Base-by-base conservation (phyloP, 768 basidiomycete species). In the Auricularia sp. region DNA sequence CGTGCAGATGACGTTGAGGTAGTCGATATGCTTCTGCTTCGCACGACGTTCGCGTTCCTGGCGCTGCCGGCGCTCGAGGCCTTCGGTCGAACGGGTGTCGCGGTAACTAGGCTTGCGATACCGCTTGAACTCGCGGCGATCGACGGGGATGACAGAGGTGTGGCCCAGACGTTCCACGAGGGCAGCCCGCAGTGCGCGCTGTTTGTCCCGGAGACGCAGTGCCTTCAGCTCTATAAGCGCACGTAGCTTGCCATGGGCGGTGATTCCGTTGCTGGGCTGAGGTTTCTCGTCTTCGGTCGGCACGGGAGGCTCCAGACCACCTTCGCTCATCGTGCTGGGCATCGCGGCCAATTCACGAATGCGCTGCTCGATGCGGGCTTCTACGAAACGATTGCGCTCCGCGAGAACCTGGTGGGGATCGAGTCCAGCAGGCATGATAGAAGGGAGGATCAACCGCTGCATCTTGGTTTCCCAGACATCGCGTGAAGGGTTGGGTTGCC, bases 11-110 rank as follows among this genome's bases (percentile, higher is more conserved):
- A 90, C 83, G 36, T 78, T 80, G 70, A 99, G 88, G 70, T 98
- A 94, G 68, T 96, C 94, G 71, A 96, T 84, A 71, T 99, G 97
- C 72, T 96, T 94, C 78, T 92, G 89, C 74, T 98, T 98, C 53
- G 94, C 94, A 42, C 93, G 87, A 29, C 88, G 87, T 76, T 98
- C 96, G 23, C 97, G 87, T 66, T 98, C 96, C 12, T 83, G 80
- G 35, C 95, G 87, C 72, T 98, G 97, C 73, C 90, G 88, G 65
- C 93, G 84, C 76, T 99, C 97, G 6, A 89, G 83, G 65, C 86
- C 84, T 74, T 98, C 96, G 1, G 92, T 95, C 75, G 83, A 83
- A 56, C 92, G 87, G 34, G 93, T 92, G 71, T 98, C 95, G 21
- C 93, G 87, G 62, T 96, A 79, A 4, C 86, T 87, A 3, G 89